Base-by-base conservation (phyloP, 2,329 filamentous ascomycete species). In the Zymoseptoria crescenta region DNA sequence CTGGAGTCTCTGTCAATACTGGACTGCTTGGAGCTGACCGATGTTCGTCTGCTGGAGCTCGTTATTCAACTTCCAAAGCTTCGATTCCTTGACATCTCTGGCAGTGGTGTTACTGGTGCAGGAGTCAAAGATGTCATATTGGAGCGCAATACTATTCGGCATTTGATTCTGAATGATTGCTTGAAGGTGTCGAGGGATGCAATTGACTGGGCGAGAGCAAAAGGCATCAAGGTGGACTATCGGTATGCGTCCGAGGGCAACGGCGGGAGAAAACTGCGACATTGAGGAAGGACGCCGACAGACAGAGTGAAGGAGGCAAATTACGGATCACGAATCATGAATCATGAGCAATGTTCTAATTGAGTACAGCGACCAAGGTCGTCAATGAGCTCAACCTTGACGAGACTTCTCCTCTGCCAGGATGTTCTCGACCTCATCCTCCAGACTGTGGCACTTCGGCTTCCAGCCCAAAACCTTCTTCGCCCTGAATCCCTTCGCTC, bases 401-500 rank as follows among this genome's bases (percentile, higher is more conserved):
- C 68, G 62, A 55, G 64, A 62, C 52, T 70, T 63, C 65, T 73
- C 70, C 29, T 63, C 60, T 51, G 69, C 62, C 13, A 73, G 51
- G 49, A 73, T 72, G n/a, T 60, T 64, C 41, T 68, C 67, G 19
- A 70, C 61, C 57, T 67, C 66, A 4, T 68, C 68, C 30, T 69
- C 65, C 21, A 73, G 28, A 21, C 58, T 63, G 0, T 56, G 58
- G 35, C 63, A 71, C 29, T 71, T 74, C 0, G 86, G 84, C 54
- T 78, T 77, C 86, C 85, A 89, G 0, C 80, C 83, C 8, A 89
- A 69, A 55, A 82, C 67, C 64, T 83, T 81, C n/a, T 74, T 77
- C 0, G 83, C 83, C 54, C 86, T 75, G 56, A 77, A 74, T 0
- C 83, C 83, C 58, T 75, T 77, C 1, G 80, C 81, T 54, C 80